Percentiles rank a stretch among this genome's conserved stretches.
These are phyloP conservation scores for Fraxinus ornus DNA, from an alignment of 305 asterid genomes.

Conservation along the genomic window DNA sequence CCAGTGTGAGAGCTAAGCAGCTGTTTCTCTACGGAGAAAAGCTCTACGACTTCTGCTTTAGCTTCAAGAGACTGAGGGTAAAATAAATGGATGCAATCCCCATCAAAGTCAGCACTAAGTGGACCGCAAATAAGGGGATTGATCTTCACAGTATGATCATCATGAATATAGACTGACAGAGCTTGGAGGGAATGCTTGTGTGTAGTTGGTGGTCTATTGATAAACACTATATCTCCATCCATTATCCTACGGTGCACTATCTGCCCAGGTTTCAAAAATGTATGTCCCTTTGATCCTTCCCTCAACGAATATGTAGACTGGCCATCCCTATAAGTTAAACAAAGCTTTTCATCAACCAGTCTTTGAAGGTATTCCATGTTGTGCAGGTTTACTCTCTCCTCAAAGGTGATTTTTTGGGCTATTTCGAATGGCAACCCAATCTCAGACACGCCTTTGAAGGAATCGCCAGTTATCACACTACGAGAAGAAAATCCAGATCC, in stretches of 20 bases:
- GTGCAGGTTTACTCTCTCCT: constrained; percentile 82
- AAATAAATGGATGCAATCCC: constrained; percentile 87
- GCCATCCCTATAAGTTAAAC: constrained; percentile 86
- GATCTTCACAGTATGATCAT: constrained; percentile 89
- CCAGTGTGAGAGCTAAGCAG: constrained; percentile 96
- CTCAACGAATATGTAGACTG: constrained; percentile 68
- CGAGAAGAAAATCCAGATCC: constrained; percentile 99
- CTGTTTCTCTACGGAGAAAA: constrained; percentile 92
- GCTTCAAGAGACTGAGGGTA: constrained; percentile 96
- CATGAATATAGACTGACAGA: constrained; percentile 73
- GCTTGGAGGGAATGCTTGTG: constrained; percentile 98
- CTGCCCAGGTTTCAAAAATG: constrained; percentile 85
- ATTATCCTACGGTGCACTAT: constrained; percentile 84
- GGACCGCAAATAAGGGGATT: constrained; percentile 94
- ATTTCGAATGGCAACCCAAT: constrained; percentile 87
- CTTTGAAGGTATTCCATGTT: constrained; percentile 73
- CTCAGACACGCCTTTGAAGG: constrained; percentile 85
- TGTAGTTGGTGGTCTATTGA: constrained; percentile 95
- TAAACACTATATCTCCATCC: constrained; percentile 94
- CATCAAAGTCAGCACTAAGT: constrained; percentile 94
- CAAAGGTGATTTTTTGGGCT: constrained; percentile 89
- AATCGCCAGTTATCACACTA: constrained; percentile 94
- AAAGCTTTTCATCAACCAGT: constrained; percentile 80
- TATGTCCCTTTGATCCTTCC: constrained; percentile 96
- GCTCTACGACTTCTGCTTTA: constrained; percentile 91